Evolutionary conservation across 2,329 filamentous ascomycete species (phyloP), one percentile per base, ranked within the genome.

Genomic region (Venturia effusa): DNA sequence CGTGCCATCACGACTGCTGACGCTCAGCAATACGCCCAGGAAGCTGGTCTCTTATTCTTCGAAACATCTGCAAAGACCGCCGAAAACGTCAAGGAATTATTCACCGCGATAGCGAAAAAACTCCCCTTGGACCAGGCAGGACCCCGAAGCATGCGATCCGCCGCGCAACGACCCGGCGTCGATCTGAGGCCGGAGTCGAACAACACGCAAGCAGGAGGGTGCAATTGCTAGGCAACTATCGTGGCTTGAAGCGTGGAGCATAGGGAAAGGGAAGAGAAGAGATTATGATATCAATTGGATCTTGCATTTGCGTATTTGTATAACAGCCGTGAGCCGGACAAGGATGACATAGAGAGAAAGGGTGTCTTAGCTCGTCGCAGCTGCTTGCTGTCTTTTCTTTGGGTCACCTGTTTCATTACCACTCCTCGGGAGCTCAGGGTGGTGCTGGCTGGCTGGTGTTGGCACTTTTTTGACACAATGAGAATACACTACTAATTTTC

Each of bases 31-130:
- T 99, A 99, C 74, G 92, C 94, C 63, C 88, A 87, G 69, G 94
- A 99, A 78, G 92, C 93, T 61, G 91, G 91, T 51, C 84, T 99
- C 6, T 83, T 99, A 63, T 99, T 99, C 83, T 99, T 99, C 76
- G 94, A 99, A 78, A 99, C 94, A 3, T 97, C 92, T 13, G 94
- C 94, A 68, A 99, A 99, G 83, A 96, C 93, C 43, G 89, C 92
- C 65, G 92, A 96, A 78, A 99, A 99, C 71, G 94, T 99, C 64
- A 85, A 87, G 72, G 94, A 97, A 70, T 83, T 99, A 62, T 99
- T 99, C 78, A 97, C 93, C 51, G 92, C 92, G 65, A 97, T 99
- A 74, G 94, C 94, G 67, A 96, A 93, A 87, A 97, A 96, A 79
- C 83, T 99, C 68, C 94, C 94, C 39, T 87, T 97, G 70, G 94